phyloP scores from a whole-genome alignment of 73 alveolate genomes.

The Paramecium caudatum region DNA sequence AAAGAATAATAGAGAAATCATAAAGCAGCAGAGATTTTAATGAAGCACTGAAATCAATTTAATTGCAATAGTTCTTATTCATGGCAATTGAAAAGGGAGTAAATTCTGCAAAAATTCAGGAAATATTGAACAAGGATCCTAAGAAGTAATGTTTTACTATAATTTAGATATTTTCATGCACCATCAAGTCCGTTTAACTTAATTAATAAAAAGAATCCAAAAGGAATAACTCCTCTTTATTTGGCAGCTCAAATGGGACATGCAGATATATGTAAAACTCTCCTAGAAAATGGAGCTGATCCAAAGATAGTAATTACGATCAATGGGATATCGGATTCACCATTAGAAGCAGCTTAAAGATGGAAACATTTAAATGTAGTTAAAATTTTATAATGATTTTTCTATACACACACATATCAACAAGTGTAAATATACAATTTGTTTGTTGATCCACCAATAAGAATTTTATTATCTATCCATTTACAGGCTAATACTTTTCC shows the following conservation, averaged over 20 bases:
- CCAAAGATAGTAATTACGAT: conserved; percentile 18
- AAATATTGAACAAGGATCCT: conserved; percentile 37
- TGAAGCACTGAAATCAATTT: conserved; percentile 4
- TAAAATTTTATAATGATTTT: conserved; percentile 18
- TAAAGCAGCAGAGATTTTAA: not conserved
- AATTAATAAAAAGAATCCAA: conserved; percentile 59
- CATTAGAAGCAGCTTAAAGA: conserved; percentile 54
- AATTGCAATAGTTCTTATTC: not conserved
- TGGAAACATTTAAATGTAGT: conserved; percentile 44
- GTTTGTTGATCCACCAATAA: conserved; percentile 60
- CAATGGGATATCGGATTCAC: conserved; percentile 1
- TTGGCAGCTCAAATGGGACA: conserved; percentile 83
- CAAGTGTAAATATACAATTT: conserved; percentile 48
- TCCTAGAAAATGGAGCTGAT: conserved; percentile 78
- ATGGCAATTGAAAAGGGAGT: conserved; percentile 16
- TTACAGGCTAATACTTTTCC: conserved; percentile 18
- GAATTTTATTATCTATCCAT: conserved; percentile 15
- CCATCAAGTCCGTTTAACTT: conserved; percentile 59
- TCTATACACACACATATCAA: no score
- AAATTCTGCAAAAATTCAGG: not conserved
- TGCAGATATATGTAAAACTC: conserved; percentile 73
- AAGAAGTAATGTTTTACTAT: not conserved
- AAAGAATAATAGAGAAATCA: not conserved
- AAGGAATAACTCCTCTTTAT: conserved; percentile 82
- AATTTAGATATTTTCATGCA: conserved; percentile 26